A percentile compares a stretch with the other conserved stretches of the same genome.
phyloP scores from a whole-genome alignment of 2,329 filamentous ascomycete species.

The Fusarium aywerte region DNA sequence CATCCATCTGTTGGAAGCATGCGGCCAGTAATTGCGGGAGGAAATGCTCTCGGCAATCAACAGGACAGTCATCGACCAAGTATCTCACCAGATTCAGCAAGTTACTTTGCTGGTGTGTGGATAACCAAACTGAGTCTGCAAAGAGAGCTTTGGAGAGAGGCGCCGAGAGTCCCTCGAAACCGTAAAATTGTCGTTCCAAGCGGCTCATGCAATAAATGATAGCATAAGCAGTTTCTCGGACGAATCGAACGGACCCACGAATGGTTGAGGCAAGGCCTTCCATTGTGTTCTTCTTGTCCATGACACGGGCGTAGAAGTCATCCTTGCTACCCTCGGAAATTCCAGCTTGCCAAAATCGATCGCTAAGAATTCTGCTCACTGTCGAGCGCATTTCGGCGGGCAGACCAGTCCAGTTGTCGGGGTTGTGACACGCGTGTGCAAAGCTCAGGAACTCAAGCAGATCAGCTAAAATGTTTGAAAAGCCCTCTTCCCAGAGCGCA shows the following conservation, averaged over 20 bases:
- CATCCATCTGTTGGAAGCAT: constrained; percentile 86
- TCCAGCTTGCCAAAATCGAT: constrained; percentile 97
- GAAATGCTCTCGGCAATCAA: constrained; percentile 80
- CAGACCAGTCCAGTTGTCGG: constrained; percentile 82
- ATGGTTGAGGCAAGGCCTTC: constrained; percentile 96
- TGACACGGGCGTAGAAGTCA: constrained; percentile 93
- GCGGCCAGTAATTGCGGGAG: constrained; percentile 83
- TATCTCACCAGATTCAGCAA: constrained; percentile 88
- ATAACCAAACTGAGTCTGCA: constrained; percentile 81
- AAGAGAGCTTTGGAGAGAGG: constrained; percentile 88
- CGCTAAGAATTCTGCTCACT: constrained; percentile 85
- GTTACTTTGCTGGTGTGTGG: constrained; percentile 94
- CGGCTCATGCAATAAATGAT: constrained; percentile 94
- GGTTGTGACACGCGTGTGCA: constrained; percentile 91
- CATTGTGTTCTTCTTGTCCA: constrained; percentile 86
- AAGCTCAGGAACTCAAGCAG: constrained; percentile 87
- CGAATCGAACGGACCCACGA: constrained; percentile 85
- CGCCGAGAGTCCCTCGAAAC: constrained; percentile 82
- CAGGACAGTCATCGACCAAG: constrained; percentile 91
- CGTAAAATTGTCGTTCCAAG: constrained; percentile 88
- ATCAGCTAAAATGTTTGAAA: constrained; percentile 85
- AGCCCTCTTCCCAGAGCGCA: constrained; percentile 84
- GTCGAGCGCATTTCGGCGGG: constrained; percentile 80
- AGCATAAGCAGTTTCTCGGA: constrained; percentile 93
- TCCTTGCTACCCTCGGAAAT: constrained; percentile 96